Base-by-base conservation (phyloP, 2,329 filamentous ascomycete genomes). In the Monosporascus sp. region DNA sequence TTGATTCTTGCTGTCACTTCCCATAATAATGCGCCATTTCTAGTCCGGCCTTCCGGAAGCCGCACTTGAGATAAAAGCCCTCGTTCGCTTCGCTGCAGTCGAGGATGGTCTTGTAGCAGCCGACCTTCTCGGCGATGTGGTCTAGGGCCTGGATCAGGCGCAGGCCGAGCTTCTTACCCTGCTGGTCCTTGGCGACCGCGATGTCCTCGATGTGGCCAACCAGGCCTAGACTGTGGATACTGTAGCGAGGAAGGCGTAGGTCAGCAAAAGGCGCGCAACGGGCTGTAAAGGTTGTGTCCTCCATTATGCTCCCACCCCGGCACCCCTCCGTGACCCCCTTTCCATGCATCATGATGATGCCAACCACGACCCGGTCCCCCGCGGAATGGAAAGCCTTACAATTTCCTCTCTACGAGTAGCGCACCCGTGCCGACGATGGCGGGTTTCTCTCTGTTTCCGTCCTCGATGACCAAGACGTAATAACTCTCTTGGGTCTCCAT, bases 201-300 rank as follows among this genome's bases (percentile, higher is more conserved):
- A 99, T 97, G 70, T 99, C 94, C 72, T 97, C 94, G 72, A 97
- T 97, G 73, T 97, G 94, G 14, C 93, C 94, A 25, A 97, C 93
- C 22, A 87, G 76, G 49, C 89, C 89, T 45, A 94, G 81, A 62
- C 82, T 83, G 70, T 93, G 89, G 63, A 94, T 92, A 70, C 86
- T 88, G 62, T 61, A 48, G 24, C 31, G 25, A 35, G 35, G 41
- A 41, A 50, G 35, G 22, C 48, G 44, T 46, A 56, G 39, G 57
- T 64, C 49, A 64, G 66, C 53, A 59, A 49, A 37, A 36, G 36
- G 44, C 17, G 36, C 47, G 24, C 24, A 39, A 39, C 3, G 17
- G 53, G 37, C 11, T 15, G 35, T 49, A 25, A 27, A 35, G 43
- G 49, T 38, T 49, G 7, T 2, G 38, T 3, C 38, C 17, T 41